Conservation (phyloP, 2,329 filamentous ascomycete genomes). For the Mycocentrospora acerina region DNA sequence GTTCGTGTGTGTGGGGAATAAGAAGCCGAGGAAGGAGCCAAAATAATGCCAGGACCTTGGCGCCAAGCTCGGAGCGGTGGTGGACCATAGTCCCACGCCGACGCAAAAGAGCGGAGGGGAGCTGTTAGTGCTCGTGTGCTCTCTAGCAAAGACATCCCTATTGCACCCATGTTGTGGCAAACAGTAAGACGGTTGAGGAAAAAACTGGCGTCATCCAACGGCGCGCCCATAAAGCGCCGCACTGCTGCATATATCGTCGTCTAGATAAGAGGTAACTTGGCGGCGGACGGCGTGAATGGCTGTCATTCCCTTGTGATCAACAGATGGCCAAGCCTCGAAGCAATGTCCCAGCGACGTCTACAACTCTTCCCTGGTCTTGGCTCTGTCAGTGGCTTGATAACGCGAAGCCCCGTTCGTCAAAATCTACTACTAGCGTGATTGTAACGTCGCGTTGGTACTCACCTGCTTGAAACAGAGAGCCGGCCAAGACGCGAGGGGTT, state of each 20-base stretch:
- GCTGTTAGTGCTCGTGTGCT: too few species aligned
- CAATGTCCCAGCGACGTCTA: constrained; percentile 25
- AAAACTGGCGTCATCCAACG: too few species aligned
- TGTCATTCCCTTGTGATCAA: constrained; percentile 14
- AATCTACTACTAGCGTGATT: constrained; percentile 24
- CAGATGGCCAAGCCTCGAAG: constrained; percentile 29
- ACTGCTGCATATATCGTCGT: constrained; percentile 6
- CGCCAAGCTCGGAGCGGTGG: constrained; percentile 10
- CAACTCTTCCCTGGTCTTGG: constrained; percentile 20
- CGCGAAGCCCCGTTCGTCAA: constrained; percentile 8
- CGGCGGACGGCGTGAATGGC: constrained; percentile 8
- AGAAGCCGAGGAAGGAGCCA: too few species aligned
- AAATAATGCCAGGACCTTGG: background rate
- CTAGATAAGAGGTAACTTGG: constrained; percentile 19
- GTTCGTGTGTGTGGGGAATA: constrained; percentile 6
- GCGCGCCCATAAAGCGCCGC: constrained; percentile 1
- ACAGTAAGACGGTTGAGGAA: too few species aligned
- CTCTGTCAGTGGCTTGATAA: constrained; percentile 28
- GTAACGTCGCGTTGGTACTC: constrained; percentile 25
- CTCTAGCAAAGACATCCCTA: too few species aligned
- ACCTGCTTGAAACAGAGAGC: constrained; percentile 34
- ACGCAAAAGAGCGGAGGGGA: too few species aligned
- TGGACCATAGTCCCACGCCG: too few species aligned
- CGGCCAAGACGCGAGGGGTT: constrained; percentile 20
- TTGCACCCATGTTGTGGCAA: too few species aligned